A percentile compares a stretch with the other conserved stretches of the same genome.
These are phyloP conservation scores for Neobulgaria alba DNA, from an alignment of 2,329 filamentous ascomycete genomes.

Conservation along the genomic window DNA sequence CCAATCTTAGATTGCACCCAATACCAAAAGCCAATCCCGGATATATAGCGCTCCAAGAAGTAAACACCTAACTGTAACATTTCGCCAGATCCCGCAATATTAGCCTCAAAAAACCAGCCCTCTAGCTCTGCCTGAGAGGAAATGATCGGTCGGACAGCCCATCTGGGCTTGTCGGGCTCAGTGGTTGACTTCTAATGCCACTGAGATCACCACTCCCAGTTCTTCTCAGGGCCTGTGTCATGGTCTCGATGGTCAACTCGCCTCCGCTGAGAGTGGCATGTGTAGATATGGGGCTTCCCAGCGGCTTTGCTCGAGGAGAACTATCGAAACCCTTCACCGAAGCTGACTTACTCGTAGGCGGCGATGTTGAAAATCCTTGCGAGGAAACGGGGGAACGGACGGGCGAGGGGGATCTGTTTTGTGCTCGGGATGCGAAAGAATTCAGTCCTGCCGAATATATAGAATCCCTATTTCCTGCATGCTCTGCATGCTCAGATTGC, in stretches of 20 bases:
- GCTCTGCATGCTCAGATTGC: constrained; percentile 67
- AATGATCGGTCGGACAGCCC: constrained; percentile 23
- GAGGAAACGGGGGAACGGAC: constrained; percentile 72
- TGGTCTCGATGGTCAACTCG: constrained; percentile 85
- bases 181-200: constrained; percentile 44
- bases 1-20: constrained; percentile 9
- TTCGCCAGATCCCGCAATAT: neutral
- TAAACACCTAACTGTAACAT: no score
- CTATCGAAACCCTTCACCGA: constrained; percentile 68
- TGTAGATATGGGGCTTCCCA: constrained; percentile 55
- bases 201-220: constrained; percentile 76
- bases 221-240: constrained; percentile 79
- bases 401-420: constrained; percentile 69
- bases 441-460: constrained; percentile 61
- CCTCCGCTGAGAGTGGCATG: constrained; percentile 47
- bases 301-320: constrained; percentile 46
- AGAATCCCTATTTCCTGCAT: constrained; percentile 56
- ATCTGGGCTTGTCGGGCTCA: constrained; percentile 45
- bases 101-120: neutral
- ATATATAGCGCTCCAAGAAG: constrained; percentile 23
- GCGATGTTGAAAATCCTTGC: constrained; percentile 58
- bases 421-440: constrained; percentile 40
- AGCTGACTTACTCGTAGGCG: constrained; percentile 66
- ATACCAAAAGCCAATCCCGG: constrained; percentile 8
- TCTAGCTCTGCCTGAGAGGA: constrained; percentile 10